Conservation (phyloP, 2,329 filamentous ascomycete genomes). For the Sporothrix schenckii region DNA sequence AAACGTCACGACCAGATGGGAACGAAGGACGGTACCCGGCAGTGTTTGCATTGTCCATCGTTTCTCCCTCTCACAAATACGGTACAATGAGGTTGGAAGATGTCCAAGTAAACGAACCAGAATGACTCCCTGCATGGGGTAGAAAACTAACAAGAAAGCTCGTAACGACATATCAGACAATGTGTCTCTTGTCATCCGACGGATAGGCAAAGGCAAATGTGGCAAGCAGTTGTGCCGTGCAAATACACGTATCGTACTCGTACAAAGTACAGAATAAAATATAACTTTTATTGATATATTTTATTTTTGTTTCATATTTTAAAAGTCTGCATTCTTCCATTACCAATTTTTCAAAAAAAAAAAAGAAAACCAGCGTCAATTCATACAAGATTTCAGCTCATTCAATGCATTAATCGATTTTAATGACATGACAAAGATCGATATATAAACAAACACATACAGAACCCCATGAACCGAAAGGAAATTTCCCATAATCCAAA, state of each 20-base stretch:
- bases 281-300: not conserved
- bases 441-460: not conserved
- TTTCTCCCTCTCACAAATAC: not conserved
- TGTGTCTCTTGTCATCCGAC: too few relatives aligned
- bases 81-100: not conserved
- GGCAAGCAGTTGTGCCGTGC: too few relatives aligned
- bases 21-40: not conserved
- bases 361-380: not conserved
- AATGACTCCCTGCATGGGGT: too few relatives aligned
- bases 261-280: not conserved
- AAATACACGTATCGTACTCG: not conserved
- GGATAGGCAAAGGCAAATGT: too few relatives aligned
- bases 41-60: slow-evolving; percentile 6
- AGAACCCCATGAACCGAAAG: not conserved
- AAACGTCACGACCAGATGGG: not conserved
- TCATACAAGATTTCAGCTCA: not conserved
- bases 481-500: not conserved
- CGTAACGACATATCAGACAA: too few relatives aligned
- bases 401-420: slow-evolving; percentile 18
- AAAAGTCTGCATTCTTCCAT: not conserved
- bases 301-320: not conserved
- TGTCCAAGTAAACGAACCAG: too few relatives aligned
- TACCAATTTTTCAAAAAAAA: not conserved
- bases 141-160: too few relatives aligned
- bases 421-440: not conserved